Percentiles rank a stretch among this genome's conserved stretches.
Evolutionary conservation across 2,329 filamentous ascomycete genomes (phyloP).

Genomic region (Aspergillus cejpii): DNA sequence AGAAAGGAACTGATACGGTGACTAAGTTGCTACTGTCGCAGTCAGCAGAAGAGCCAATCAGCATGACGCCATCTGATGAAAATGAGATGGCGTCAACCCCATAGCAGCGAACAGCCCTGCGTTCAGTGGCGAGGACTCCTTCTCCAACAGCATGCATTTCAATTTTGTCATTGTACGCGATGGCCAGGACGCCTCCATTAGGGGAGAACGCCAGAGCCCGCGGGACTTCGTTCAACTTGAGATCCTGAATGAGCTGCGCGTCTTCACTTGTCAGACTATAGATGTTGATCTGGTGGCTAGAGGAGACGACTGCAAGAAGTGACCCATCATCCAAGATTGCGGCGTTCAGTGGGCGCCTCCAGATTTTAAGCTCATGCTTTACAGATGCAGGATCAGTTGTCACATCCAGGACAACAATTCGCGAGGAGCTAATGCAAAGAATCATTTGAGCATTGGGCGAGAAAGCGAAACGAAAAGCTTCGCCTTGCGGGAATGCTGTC

Average conservation of each 20-base stretch:
- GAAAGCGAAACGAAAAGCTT: conserved; percentile 77
- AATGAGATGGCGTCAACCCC: conserved; percentile 68
- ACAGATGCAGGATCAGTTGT: conserved; percentile 55
- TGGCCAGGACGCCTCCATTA: conserved; percentile 72
- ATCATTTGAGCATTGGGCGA: conserved; percentile 69
- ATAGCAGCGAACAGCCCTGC: conserved; percentile 71
- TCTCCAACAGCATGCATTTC: conserved; percentile 72
- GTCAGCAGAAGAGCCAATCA: conserved; percentile 66
- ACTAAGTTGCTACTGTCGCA: conserved; percentile 62
- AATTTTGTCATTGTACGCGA: conserved; percentile 81
- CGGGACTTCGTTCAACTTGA: conserved; percentile 71
- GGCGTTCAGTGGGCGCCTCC: conserved; percentile 65
- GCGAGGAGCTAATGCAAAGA: conserved; percentile 76
- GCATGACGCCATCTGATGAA: conserved; percentile 69
- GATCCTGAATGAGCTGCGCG: conserved; percentile 64
- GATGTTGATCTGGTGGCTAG: conserved; percentile 77
- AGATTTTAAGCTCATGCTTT: conserved; percentile 70
- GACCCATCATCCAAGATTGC: conserved; percentile 74
- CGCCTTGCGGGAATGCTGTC: conserved; percentile 69
- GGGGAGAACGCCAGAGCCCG: conserved; percentile 74
- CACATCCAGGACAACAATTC: conserved; percentile 72
- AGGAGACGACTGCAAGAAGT: conserved; percentile 70
- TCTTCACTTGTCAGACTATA: conserved; percentile 63
- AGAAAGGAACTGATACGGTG: conserved; percentile 71
- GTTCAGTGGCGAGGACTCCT: conserved; percentile 57